Evolutionary conservation across 768 basidiomycete genomes (phyloP).

Genomic region (Multifurca ochricompacta): DNA sequence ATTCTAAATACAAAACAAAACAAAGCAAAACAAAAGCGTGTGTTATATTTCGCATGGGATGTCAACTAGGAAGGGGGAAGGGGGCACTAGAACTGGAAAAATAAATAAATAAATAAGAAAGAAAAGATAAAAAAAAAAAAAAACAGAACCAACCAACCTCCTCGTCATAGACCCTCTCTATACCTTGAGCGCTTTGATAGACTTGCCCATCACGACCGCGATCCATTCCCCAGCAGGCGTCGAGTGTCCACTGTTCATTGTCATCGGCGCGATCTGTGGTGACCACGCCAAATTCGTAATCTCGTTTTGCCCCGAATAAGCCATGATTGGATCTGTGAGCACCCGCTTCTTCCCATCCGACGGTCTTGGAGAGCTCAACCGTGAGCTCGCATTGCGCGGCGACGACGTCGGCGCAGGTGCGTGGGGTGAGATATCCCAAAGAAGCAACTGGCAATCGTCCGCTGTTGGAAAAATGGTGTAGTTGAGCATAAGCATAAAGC

Average conservation of each 20-base stretch:
- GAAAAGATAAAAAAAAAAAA: not conserved
- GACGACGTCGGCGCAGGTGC: conserved; percentile 52
- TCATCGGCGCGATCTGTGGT: conserved; percentile 71
- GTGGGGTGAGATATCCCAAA: conserved; percentile 80
- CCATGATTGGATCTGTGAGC: conserved; percentile 73
- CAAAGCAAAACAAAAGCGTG: not conserved
- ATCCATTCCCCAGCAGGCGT: conserved; percentile 81
- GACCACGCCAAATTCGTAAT: conserved; percentile 86
- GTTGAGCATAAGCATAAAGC: not conserved
- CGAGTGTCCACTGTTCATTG: conserved; percentile 65
- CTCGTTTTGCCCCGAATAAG: conserved; percentile 70
- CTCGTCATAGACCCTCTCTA: conserved; percentile 29
- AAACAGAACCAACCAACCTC: not conserved
- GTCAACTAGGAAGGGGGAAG: no score
- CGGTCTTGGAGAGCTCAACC: conserved; percentile 73
- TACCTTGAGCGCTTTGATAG: conserved; percentile 75
- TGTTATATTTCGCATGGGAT: not conserved
- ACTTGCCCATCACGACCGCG: conserved; percentile 74
- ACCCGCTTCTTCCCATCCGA: conserved; percentile 64
- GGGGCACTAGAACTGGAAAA: not conserved
- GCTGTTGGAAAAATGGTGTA: conserved; percentile 36
- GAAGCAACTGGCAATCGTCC: conserved; percentile 88
- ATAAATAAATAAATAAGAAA: not conserved
- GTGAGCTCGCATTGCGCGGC: conserved; percentile 59
- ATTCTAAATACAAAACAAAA: not conserved